Percentiles rank a stretch among this genome's conserved stretches.
Evolutionary conservation across 2,329 filamentous ascomycete genomes (phyloP).

Genomic region (Arthrocladium fulminans): DNA sequence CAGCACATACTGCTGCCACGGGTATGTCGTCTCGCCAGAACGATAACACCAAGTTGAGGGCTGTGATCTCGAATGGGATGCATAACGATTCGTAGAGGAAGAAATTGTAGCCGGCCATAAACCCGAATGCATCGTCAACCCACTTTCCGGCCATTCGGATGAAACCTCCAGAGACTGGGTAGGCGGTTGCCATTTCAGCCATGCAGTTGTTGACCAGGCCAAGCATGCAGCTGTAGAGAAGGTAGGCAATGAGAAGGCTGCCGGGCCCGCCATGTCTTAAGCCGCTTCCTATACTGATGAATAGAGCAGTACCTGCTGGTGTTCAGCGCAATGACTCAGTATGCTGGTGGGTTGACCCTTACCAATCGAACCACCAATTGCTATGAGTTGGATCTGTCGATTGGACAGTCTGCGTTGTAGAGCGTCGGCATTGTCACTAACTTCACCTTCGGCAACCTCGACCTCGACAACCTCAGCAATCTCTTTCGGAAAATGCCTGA

Average conservation of each 20-base stretch:
- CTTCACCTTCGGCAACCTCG: no score
- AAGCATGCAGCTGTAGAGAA: constrained; percentile 25
- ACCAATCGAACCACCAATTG: constrained; percentile 35
- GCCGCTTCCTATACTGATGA: constrained; percentile 32
- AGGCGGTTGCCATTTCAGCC: constrained; percentile 38
- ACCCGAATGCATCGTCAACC: constrained; percentile 39
- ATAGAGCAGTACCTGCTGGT: constrained; percentile 32
- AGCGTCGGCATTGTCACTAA: constrained; percentile 27
- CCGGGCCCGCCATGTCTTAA: constrained; percentile 32
- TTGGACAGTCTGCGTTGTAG: constrained; percentile 45
- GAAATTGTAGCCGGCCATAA: constrained; percentile 41
- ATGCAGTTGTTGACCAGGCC: constrained; percentile 33
- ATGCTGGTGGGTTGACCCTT: no score
- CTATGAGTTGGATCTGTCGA: constrained; percentile 49
- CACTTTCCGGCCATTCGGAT: constrained; percentile 35
- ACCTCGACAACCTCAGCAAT: no score
- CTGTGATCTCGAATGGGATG: constrained; percentile 36
- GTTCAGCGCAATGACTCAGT: no score
- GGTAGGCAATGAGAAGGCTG: constrained; percentile 32
- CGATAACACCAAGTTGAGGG: constrained; percentile 33
- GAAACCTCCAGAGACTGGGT: constrained; percentile 35
- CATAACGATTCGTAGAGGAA: constrained; percentile 35
- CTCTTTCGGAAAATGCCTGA: no score
- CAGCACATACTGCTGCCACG: constrained; percentile 30
- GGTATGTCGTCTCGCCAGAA: constrained; percentile 34